Evolutionary conservation across 192 early-diverging fungal species (phyloP), one percentile per base, ranked within the genome.

Genomic region (Linderina pennispora): DNA sequence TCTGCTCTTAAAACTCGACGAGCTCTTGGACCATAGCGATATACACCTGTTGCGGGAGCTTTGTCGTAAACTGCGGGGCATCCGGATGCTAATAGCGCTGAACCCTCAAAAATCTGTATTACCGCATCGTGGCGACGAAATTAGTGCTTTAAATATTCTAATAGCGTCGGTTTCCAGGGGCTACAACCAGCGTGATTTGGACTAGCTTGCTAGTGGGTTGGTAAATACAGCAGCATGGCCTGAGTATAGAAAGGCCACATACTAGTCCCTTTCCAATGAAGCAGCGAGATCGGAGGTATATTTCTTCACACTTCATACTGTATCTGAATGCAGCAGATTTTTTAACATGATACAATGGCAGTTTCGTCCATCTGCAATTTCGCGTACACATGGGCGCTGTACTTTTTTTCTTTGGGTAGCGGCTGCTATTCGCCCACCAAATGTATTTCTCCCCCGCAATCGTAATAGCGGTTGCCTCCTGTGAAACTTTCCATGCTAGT

Each of bases 111-210:
- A 36, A 15, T 23, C 19, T 13, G 14, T 40, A 19, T 22, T 43
- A 35, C 18, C 1, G 17, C 19, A 43, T 33, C 50, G 46, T 20
- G 40, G 49, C 18, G 49, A 57, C 21, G 58, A 69, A 16, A 62
- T 69, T 33, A 58, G 58, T 5, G 54, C 65, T 14, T 38, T 62
- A 13, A 69, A 69, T 46, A 58, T 69, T 5, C 39, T 69, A 21
- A 62, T 69, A 40, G 46, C 54, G 1, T 44, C 58, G 0, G 50
- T 62, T 14, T 62, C 65, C 22, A 57, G 58, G 33, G 65, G 65
- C 33, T 69, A 69, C 21, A 23, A 32, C 2, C 65, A 69, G 38
- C 54, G 36, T 6, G 65, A 69, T 32, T 33, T 69, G 35, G 65
- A 54, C 25, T 41, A 41, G 20, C 11, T 5, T 31, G 11, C 28